A percentile compares a stretch with the other conserved stretches of the same genome.
Evolutionary conservation across 306 rosid genomes (phyloP).

Genomic region (Quercus agrifolia): DNA sequence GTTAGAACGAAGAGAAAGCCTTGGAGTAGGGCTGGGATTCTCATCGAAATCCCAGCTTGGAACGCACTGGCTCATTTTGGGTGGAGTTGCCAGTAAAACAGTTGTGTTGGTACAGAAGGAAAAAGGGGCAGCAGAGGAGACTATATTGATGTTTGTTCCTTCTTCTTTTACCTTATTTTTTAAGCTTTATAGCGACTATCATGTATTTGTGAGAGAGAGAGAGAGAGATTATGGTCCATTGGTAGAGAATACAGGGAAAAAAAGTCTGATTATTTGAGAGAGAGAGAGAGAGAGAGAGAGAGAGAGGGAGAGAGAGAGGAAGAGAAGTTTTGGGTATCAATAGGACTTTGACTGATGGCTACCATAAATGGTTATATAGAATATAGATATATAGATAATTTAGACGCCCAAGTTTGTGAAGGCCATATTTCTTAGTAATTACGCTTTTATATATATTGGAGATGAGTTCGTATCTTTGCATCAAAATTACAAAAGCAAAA

Average conservation of each 20-base stretch:
- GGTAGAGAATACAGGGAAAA: constrained; percentile 4
- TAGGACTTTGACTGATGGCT: neutral
- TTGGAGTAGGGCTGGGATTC: constrained; percentile 16
- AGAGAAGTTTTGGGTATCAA: neutral
- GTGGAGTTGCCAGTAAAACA: neutral
- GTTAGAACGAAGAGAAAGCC: constrained; percentile 44
- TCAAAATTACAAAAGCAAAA: too few relatives aligned
- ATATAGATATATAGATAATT: too few relatives aligned
- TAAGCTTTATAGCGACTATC: neutral
- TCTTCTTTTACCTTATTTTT: neutral
- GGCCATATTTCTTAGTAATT: too few relatives aligned
- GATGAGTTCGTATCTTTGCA: too few relatives aligned
- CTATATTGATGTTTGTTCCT: too few relatives aligned
- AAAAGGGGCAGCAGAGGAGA: neutral
- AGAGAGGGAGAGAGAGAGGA: neutral
- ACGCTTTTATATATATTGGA: too few relatives aligned
- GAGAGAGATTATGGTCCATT: constrained; percentile 43
- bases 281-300: neutral
- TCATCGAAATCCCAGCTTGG: constrained; percentile 83
- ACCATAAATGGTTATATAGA: too few relatives aligned
- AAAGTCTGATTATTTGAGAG: neutral
- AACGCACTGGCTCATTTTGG: constrained; percentile 80
- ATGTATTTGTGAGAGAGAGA: neutral
- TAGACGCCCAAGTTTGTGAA: too few relatives aligned
- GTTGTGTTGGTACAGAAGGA: neutral